Evolutionary conservation across 1,284 basidiomycete genomes (phyloP).

Genomic region (Ceratobasidium sp.): DNA sequence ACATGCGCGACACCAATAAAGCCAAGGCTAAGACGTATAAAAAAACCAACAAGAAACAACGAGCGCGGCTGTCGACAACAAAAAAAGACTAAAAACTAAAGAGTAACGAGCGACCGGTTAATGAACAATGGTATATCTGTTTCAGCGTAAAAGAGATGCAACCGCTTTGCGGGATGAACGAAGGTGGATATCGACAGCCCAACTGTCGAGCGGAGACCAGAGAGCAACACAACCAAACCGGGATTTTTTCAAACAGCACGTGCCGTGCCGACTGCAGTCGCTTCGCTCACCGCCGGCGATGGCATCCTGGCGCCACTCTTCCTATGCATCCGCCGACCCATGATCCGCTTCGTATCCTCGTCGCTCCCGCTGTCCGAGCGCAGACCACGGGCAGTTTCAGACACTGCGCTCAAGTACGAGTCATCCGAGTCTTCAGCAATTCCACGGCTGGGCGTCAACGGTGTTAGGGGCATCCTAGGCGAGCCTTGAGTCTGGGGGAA

Average conservation of each 20-base stretch:
- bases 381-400: conserved; percentile 20
- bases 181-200: not conserved
- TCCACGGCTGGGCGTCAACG: conserved; percentile 35
- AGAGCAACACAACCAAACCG: conserved; percentile 6
- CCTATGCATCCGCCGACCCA: not conserved
- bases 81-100: conserved; percentile 15
- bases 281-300: conserved; percentile 39
- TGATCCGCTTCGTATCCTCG: conserved; percentile 6
- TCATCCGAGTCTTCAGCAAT: conserved; percentile 46
- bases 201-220: not conserved
- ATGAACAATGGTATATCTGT: conserved; percentile 36
- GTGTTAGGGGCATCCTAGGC: conserved; percentile 12
- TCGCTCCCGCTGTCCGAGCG: conserved; percentile 18
- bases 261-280: conserved; percentile 30
- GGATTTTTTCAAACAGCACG: conserved; percentile 11
- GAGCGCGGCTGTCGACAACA: conserved; percentile 31
- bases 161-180: conserved; percentile 25
- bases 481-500: not conserved
- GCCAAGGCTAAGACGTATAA: conserved; percentile 8
- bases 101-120: conserved; percentile 34
- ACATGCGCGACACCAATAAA: conserved; percentile 41
- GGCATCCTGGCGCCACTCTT: conserved; percentile 6
- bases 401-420: conserved; percentile 48
- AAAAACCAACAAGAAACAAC: conserved; percentile 14
- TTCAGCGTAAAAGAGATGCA: conserved; percentile 11